phyloP scores from a whole-genome alignment of 1,284 basidiomycete species.

The Fomitopsis palustris region DNA sequence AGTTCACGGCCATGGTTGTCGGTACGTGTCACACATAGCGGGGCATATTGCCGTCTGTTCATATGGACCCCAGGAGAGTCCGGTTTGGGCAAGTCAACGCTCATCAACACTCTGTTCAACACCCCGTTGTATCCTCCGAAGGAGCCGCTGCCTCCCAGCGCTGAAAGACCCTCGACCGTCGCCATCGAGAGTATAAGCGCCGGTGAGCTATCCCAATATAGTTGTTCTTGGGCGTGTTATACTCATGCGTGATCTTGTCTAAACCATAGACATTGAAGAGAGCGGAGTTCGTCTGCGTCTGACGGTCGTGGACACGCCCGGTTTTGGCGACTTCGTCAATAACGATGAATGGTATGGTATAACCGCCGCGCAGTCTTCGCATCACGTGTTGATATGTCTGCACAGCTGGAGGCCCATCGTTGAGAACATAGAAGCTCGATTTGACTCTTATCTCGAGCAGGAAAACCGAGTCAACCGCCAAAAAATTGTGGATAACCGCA shows the following conservation, averaged over 20 bases:
- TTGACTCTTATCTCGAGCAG: slow-evolving; percentile 95
- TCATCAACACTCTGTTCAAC: slow-evolving; percentile 97
- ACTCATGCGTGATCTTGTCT: slow-evolving; percentile 18
- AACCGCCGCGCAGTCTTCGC: not conserved
- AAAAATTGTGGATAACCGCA: slow-evolving; percentile 85
- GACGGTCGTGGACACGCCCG: slow-evolving; percentile 97
- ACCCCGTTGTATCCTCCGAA: slow-evolving; percentile 90
- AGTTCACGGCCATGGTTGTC: slow-evolving; percentile 96
- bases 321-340: slow-evolving; percentile 97
- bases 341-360: slow-evolving; percentile 83
- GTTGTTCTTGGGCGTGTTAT: slow-evolving; percentile 13
- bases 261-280: slow-evolving; percentile 88
- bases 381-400: not conserved
- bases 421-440: slow-evolving; percentile 95
- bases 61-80: slow-evolving; percentile 74
- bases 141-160: slow-evolving; percentile 76
- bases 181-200: slow-evolving; percentile 96
- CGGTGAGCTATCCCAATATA: slow-evolving; percentile 49
- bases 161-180: slow-evolving; percentile 88
- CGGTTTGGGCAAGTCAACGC: slow-evolving; percentile 94
- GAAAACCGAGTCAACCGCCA: slow-evolving; percentile 94
- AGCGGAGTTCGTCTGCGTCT: slow-evolving; percentile 91
- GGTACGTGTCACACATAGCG: slow-evolving; percentile 55
- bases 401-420: slow-evolving; percentile 94
- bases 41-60: not conserved